Evolutionary conservation across 345 rosid genomes (phyloP).

Genomic region (Clarkia xantiana): DNA sequence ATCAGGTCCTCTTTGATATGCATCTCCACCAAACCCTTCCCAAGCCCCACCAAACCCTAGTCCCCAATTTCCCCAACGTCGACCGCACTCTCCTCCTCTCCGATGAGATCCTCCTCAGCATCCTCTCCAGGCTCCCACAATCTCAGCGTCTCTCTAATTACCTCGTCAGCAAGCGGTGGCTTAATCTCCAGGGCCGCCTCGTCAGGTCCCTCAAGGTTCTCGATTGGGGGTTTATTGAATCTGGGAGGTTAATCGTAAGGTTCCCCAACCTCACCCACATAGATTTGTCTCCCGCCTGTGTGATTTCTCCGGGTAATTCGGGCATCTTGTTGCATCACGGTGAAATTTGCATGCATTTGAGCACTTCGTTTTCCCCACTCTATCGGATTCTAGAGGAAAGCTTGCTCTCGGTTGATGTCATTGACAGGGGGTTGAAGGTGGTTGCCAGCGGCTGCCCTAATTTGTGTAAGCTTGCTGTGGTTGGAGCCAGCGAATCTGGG

Average conservation of each 20-base stretch:
- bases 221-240: constrained; percentile 63
- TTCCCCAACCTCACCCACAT: constrained; percentile 61
- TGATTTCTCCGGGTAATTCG: constrained; percentile 37
- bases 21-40: constrained; percentile 38
- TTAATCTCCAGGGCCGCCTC: constrained; percentile 60
- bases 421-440: constrained; percentile 42
- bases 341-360: constrained; percentile 27
- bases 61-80: constrained; percentile 17
- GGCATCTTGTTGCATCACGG: constrained; percentile 27
- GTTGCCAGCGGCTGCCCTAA: constrained; percentile 53
- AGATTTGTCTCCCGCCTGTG: constrained; percentile 41
- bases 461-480: constrained; percentile 49
- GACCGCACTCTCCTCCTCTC: constrained; percentile 63
- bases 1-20: constrained; percentile 39
- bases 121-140: constrained; percentile 41
- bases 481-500: constrained; percentile 62
- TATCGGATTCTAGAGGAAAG: constrained; percentile 32
- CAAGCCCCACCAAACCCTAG: no score
- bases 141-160: constrained; percentile 41
- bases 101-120: constrained; percentile 55
- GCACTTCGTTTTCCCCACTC: constrained; percentile 23
- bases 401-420: constrained; percentile 40
- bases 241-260: constrained; percentile 45
- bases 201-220: constrained; percentile 40
- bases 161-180: constrained; percentile 87